A percentile compares a stretch with the other conserved stretches of the same genome.
Conservation (phyloP, 768 basidiomycete species). For the Amanita subjunquillea region DNA sequence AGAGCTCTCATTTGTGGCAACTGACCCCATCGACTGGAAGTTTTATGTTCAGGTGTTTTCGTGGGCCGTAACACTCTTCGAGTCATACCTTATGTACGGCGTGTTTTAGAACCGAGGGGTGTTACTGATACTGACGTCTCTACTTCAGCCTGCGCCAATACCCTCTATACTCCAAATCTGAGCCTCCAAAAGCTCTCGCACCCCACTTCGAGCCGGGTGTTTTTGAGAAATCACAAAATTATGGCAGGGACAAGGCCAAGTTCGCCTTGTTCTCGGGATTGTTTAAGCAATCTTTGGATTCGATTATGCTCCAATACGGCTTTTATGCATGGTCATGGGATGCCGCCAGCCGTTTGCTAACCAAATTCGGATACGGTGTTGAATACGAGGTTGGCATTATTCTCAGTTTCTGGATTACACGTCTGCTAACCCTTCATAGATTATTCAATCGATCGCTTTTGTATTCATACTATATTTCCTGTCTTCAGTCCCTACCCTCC, state of each 20-base stretch:
- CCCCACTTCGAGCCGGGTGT: conserved; percentile 57
- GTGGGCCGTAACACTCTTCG: conserved; percentile 74
- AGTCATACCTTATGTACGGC: conserved; percentile 78
- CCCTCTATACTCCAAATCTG: conserved; percentile 67
- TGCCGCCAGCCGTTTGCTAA: conserved; percentile 37
- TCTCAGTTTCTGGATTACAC: not conserved
- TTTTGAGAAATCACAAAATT: conserved; percentile 85
- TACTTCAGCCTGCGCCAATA: conserved; percentile 60
- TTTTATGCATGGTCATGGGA: conserved; percentile 81
- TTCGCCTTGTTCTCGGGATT: conserved; percentile 69
- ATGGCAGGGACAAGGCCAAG: conserved; percentile 84
- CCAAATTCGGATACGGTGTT: conserved; percentile 51
- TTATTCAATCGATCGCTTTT: conserved; percentile 76
- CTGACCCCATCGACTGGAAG: conserved; percentile 73
- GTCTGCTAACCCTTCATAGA: conserved; percentile 32
- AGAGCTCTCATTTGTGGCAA: conserved; percentile 60
- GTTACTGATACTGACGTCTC: not conserved
- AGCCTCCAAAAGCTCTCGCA: conserved; percentile 62
- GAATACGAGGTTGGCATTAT: conserved; percentile 57
- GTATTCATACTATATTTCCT: conserved; percentile 54
- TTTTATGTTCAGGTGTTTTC: conserved; percentile 69
- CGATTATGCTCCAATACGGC: conserved; percentile 60
- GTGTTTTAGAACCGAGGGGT: conserved; percentile 3
- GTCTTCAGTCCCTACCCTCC: conserved; percentile 61
- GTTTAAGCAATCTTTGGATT: conserved; percentile 65